Percentiles rank a stretch among this genome's conserved stretches.
These are phyloP conservation scores for Pichia cabralensis DNA, from an alignment of 805 yeast species.

Conservation along the genomic window DNA sequence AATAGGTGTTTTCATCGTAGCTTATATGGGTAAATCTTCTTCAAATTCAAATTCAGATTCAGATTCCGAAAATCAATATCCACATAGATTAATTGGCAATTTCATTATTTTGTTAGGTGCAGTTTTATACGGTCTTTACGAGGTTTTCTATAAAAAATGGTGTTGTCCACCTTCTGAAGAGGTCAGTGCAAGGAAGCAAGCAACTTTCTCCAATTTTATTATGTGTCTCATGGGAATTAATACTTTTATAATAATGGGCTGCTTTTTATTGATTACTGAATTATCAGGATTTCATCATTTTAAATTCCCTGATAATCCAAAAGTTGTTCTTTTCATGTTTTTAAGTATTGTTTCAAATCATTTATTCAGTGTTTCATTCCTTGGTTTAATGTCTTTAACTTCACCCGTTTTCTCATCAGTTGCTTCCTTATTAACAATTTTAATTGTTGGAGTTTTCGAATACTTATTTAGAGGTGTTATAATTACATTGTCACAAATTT, in stretches of 20 bases:
- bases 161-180: conserved; percentile 63
- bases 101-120: conserved; percentile 65
- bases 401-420: conserved; percentile 75
- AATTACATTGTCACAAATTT: conserved; percentile 44
- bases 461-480: conserved; percentile 55
- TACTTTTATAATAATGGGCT: conserved; percentile 42
- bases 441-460: conserved; percentile 70
- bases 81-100: conserved; percentile 60
- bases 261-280: conserved; percentile 39
- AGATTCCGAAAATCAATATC: conserved; percentile 28
- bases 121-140: conserved; percentile 69
- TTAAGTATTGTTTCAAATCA: conserved; percentile 55
- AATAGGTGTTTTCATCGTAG: conserved; percentile 67
- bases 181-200: conserved; percentile 57
- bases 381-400: conserved; percentile 73
- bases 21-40: conserved; percentile 43
- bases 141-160: conserved; percentile 67
- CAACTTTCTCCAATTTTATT: conserved; percentile 69
- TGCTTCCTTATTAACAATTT: conserved; percentile 54
- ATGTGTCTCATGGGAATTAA: conserved; percentile 58
- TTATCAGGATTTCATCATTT: conserved; percentile 48
- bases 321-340: conserved; percentile 34
- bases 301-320: conserved; percentile 34
- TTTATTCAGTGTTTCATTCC: conserved; percentile 58
- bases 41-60: conserved; percentile 11